phyloP scores from a whole-genome alignment of 371 early-diverging fungal genomes.

The Syncephalastrum monosporum region DNA sequence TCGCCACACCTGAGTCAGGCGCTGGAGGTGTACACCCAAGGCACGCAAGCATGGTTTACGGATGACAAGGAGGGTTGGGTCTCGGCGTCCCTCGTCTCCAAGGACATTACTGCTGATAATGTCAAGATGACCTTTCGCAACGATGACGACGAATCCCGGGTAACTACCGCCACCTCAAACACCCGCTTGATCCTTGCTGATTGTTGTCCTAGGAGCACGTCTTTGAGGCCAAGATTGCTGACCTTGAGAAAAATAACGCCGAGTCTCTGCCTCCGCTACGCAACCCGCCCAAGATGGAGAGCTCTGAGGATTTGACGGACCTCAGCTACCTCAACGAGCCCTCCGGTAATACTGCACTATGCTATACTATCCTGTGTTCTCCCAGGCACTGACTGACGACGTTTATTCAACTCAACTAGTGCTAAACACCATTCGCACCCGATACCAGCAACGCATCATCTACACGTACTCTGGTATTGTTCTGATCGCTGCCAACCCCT shows the following conservation, averaged over 20 bases:
- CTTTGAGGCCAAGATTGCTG: slow-evolving; percentile 70
- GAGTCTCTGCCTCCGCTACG: slow-evolving; percentile 81
- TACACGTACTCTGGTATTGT: slow-evolving; percentile 99
- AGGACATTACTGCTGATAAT: slow-evolving; percentile 49
- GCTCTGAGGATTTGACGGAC: slow-evolving; percentile 89
- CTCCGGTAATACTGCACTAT: slow-evolving; percentile 54
- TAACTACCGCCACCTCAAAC: slow-evolving; percentile 4
- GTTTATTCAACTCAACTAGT: slow-evolving; percentile 44
- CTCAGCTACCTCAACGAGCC: slow-evolving; percentile 92
- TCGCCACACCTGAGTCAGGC: slow-evolving; percentile 19
- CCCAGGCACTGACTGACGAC: background rate
- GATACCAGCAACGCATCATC: slow-evolving; percentile 88
- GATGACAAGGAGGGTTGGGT: slow-evolving; percentile 88
- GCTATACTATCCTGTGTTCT: background rate
- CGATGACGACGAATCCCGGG: slow-evolving; percentile 45
- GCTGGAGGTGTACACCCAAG: slow-evolving; percentile 61
- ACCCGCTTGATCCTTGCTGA: too few relatives aligned
- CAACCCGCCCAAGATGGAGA: slow-evolving; percentile 87
- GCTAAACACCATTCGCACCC: slow-evolving; percentile 82
- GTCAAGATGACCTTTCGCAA: slow-evolving; percentile 65
- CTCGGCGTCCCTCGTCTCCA: slow-evolving; percentile 63
- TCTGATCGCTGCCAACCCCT: slow-evolving; percentile 98
- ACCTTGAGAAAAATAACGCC: slow-evolving; percentile 64
- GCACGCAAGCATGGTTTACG: slow-evolving; percentile 86
- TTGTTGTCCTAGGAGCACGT: slow-evolving; percentile 59